Base-by-base conservation (phyloP, 202 grass and related monocot species). In the Zizania palustris region DNA sequence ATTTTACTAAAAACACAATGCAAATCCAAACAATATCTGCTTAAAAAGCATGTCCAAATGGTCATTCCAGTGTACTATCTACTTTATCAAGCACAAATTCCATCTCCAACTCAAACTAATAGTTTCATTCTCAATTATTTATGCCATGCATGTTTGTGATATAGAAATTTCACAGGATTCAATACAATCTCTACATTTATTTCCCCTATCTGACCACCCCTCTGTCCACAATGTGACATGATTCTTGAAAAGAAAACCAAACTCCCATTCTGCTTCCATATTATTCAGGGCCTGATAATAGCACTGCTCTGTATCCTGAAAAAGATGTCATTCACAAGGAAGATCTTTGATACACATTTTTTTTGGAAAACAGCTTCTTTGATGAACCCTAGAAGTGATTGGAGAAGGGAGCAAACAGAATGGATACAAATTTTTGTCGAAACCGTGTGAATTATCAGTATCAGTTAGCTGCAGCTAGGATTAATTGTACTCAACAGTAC, bases 391-490 rank as follows among this genome's bases (percentile, higher is more conserved):
- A n/a, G n/a, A n/a, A n/a, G n/a, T n/a, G n/a, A 58, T 58, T 72
- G 58, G 59, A 63, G 56, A 16, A 68, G 63, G 37, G 19, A 84
- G 40, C 28, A 84, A 45, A 53, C 28, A 18, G 21, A 48, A 49
- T 67, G 48, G 68, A 79, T 33, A 51, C 45, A 41, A 15, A 42
- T 40, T 6, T 21, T 21, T 28, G 22, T 7, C 20, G 20, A 16
- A 76, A 65, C 76, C 64, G 6, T 76, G 71, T 80, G 34, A 74
- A 46, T 84, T 57, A 19, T 38, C 7, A 48, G n/a, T 37, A 74
- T 79, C 5, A 80, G 61, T 28, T 54, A 65, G 9, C 28, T 71
- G 28, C 28, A 62, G n/a, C 38, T 8, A 54, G 21, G 15, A 16
- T 77, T 71, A 9, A 48, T 72, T 78, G 48, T 51, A 51, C 34